Evolutionary conservation across 1,139 yeast species (phyloP).

Genomic region (Suhomyces bokatorum): DNA sequence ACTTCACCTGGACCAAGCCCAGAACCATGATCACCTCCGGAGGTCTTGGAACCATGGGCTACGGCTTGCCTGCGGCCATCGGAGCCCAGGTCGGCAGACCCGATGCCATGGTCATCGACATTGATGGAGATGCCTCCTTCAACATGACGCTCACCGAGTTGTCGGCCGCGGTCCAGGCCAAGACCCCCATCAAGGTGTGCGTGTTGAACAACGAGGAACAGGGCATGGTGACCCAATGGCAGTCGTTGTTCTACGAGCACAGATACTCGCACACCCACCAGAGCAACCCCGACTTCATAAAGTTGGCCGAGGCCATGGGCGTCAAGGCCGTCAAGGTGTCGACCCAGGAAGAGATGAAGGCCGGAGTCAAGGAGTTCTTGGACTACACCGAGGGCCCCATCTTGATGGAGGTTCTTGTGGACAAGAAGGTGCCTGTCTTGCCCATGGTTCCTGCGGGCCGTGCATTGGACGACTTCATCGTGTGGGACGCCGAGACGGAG

Average conservation of each 20-base stretch:
- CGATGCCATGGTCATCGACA: conserved; percentile 90
- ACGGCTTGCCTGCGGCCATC: conserved; percentile 94
- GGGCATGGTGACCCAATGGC: conserved; percentile 99
- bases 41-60: conserved; percentile 99
- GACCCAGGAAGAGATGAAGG: conserved; percentile 59
- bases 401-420: conserved; percentile 85
- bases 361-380: conserved; percentile 65
- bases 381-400: conserved; percentile 78
- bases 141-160: conserved; percentile 95
- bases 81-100: conserved; percentile 98
- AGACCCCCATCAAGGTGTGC: conserved; percentile 84
- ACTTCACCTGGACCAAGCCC: conserved; percentile 89
- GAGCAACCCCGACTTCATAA: conserved; percentile 87
- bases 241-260: conserved; percentile 92
- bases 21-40: conserved; percentile 95
- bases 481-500: conserved; percentile 80
- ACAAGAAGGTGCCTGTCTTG: conserved; percentile 94
- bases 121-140: conserved; percentile 98
- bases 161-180: conserved; percentile 91
- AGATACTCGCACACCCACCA: conserved; percentile 97
- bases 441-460: conserved; percentile 99
- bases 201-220: conserved; percentile 96
- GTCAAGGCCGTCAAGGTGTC: conserved; percentile 75
- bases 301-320: conserved; percentile 93
- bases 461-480: conserved; percentile 88